Conservation (phyloP, 495 filamentous ascomycete genomes). For the Neurospora sp. region DNA sequence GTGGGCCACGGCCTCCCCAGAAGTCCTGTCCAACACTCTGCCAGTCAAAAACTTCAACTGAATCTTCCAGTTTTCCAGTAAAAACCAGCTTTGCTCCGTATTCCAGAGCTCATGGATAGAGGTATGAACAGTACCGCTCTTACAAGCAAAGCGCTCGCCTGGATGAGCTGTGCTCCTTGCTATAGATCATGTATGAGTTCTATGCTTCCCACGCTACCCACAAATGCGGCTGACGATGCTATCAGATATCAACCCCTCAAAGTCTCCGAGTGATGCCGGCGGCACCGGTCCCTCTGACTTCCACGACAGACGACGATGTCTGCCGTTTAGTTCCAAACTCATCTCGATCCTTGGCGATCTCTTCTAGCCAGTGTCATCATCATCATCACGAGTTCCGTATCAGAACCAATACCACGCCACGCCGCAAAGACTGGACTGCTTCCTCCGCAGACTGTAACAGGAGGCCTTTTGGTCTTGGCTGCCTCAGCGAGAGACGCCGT, state of each 20-base stretch:
- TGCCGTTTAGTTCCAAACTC: not conserved
- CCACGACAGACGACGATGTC: not conserved
- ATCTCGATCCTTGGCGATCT: not conserved
- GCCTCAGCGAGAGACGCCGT: not conserved
- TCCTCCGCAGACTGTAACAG: not conserved
- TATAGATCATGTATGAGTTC: not conserved
- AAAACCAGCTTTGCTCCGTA: not conserved
- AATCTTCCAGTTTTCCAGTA: not conserved
- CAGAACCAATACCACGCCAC: not conserved
- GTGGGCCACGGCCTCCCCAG: not conserved
- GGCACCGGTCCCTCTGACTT: not conserved
- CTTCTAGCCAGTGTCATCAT: not conserved
- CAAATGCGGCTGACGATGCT: not conserved
- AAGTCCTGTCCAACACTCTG: not conserved
- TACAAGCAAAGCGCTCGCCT: not conserved
- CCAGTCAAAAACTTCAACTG: not conserved
- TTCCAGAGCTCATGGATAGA: not conserved
- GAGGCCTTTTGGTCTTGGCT: not conserved
- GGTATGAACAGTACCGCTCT: not conserved
- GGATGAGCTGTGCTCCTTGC: not conserved
- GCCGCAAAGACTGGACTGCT: not conserved
- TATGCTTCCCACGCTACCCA: not conserved
- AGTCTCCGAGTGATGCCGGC: not conserved
- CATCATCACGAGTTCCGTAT: not conserved
- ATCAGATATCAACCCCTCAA: not conserved